Evolutionary conservation across 352 stramenopile genomes (phyloP).

Genomic region (Albugo candida): DNA sequence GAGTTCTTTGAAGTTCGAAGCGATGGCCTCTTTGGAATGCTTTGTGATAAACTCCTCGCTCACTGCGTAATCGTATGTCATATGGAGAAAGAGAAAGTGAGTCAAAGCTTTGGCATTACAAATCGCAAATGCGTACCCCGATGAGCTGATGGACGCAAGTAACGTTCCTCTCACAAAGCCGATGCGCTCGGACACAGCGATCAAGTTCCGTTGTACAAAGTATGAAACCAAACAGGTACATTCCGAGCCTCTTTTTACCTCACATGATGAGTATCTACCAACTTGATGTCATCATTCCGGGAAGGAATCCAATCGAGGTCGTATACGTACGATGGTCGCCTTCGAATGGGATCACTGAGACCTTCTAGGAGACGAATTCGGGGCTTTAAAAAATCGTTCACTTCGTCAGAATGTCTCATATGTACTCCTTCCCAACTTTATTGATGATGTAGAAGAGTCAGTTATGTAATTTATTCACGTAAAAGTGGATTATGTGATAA

Average conservation of each 20-base stretch:
- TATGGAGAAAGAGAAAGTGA: background rate
- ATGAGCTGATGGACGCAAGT: conserved; percentile 53
- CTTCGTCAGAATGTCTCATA: conserved; percentile 16
- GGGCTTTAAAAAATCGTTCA: conserved; percentile 19
- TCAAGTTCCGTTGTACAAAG: conserved; percentile 47
- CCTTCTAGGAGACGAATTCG: conserved; percentile 37
- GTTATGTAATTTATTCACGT: too few relatives aligned
- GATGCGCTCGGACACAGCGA: conserved; percentile 39
- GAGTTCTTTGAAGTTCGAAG: conserved; percentile 5
- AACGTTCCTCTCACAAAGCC: conserved; percentile 45
- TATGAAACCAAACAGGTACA: conserved; percentile 36
- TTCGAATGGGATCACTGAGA: conserved; percentile 27
- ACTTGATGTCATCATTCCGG: conserved; percentile 64
- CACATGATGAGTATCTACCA: conserved; percentile 80
- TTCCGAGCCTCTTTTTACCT: conserved; percentile 78
- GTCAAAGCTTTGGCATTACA: too few relatives aligned
- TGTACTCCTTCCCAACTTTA: too few relatives aligned
- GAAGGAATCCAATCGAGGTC: conserved; percentile 46
- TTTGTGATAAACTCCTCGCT: conserved; percentile 10
- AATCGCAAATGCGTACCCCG: conserved; percentile 20
- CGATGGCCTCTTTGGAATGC: conserved; percentile 8
- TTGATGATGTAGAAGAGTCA: too few relatives aligned
- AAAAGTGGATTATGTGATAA: too few relatives aligned
- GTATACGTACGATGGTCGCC: conserved; percentile 19
- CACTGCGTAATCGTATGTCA: conserved; percentile 12